Evolutionary conservation across 768 basidiomycete genomes (phyloP).

Genomic region (Rhodocollybia butyracea): DNA sequence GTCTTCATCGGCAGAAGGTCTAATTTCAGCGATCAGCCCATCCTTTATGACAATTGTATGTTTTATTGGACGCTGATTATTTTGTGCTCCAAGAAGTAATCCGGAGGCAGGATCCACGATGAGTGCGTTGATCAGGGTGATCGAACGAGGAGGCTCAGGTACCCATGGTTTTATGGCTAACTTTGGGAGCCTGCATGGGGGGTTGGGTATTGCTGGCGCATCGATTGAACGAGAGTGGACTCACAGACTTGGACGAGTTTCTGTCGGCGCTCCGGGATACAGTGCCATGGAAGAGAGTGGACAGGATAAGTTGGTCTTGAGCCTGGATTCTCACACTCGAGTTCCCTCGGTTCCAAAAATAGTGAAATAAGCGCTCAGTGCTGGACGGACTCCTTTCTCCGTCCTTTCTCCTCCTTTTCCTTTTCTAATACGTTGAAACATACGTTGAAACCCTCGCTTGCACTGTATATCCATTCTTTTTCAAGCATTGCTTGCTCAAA

Average conservation of each 20-base stretch:
- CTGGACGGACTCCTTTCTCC: too few species aligned
- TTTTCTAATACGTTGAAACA: too few species aligned
- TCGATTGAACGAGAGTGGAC: background rate
- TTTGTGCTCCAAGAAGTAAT: conserved; percentile 17
- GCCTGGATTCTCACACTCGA: too few species aligned
- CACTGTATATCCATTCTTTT: too few species aligned
- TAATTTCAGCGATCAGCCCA: conserved; percentile 24
- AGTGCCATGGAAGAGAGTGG: background rate
- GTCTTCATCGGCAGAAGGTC: conserved; percentile 5
- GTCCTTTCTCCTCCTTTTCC: too few species aligned
- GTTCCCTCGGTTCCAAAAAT: too few species aligned
- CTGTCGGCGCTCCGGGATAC: conserved; percentile 11
- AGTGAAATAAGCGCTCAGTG: background rate
- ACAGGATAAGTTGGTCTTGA: background rate
- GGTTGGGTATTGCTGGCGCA: background rate
- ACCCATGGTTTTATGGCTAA: conserved; percentile 36
- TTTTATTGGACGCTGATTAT: background rate
- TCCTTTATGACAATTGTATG: conserved; percentile 25
- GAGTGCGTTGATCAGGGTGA: conserved; percentile 28
- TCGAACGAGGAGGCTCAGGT: conserved; percentile 12
- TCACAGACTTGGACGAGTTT: conserved; percentile 5
- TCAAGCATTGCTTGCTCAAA: too few species aligned
- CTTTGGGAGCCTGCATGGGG: conserved; percentile 20
- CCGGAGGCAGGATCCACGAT: conserved; percentile 29
- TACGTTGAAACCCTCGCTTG: too few species aligned